Percentiles rank a stretch among this genome's conserved stretches.
Evolutionary conservation across 192 early-diverging fungal genomes (phyloP).

Genomic region (Coemansia sp.): DNA sequence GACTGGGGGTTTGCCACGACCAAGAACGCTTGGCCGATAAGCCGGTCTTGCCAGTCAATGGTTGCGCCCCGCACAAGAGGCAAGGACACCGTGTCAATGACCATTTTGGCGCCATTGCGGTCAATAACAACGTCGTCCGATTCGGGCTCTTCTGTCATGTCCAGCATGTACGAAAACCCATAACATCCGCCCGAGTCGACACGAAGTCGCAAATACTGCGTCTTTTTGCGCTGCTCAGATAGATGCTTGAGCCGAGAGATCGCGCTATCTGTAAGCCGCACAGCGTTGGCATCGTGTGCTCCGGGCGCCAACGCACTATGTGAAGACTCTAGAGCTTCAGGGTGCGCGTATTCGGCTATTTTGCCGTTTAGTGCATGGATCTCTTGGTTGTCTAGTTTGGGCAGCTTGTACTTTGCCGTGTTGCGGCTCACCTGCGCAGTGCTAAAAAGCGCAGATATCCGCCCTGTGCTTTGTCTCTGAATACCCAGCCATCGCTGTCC

Average conservation of each 20-base stretch:
- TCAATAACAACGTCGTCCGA: slow-evolving; percentile 75
- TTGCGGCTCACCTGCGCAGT: not conserved
- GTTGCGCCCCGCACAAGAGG: slow-evolving; percentile 72
- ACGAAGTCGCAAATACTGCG: slow-evolving; percentile 65
- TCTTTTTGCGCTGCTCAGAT: slow-evolving; percentile 39
- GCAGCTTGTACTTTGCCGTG: slow-evolving; percentile 39
- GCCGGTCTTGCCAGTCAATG: slow-evolving; percentile 75
- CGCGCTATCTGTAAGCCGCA: slow-evolving; percentile 45
- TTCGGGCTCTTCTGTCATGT: slow-evolving; percentile 64
- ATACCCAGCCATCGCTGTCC: slow-evolving; percentile 2
- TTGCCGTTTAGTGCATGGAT: slow-evolving; percentile 22
- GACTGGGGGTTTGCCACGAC: slow-evolving; percentile 77
- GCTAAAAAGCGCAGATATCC: not conserved
- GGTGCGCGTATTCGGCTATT: slow-evolving; percentile 21
- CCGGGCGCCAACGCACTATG: not conserved
- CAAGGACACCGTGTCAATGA: slow-evolving; percentile 72
- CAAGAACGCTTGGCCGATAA: slow-evolving; percentile 78
- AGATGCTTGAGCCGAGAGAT: slow-evolving; percentile 41
- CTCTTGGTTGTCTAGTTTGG: slow-evolving; percentile 28
- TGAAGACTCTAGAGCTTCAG: not conserved
- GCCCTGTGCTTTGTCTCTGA: not conserved
- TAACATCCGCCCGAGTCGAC: slow-evolving; percentile 88
- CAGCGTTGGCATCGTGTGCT: slow-evolving; percentile 19
- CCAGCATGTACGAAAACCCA: slow-evolving; percentile 81
- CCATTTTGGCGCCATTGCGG: slow-evolving; percentile 66